Evolutionary conservation across 2,329 filamentous ascomycete species (phyloP).

Genomic region (Lachnellula hyalina): DNA sequence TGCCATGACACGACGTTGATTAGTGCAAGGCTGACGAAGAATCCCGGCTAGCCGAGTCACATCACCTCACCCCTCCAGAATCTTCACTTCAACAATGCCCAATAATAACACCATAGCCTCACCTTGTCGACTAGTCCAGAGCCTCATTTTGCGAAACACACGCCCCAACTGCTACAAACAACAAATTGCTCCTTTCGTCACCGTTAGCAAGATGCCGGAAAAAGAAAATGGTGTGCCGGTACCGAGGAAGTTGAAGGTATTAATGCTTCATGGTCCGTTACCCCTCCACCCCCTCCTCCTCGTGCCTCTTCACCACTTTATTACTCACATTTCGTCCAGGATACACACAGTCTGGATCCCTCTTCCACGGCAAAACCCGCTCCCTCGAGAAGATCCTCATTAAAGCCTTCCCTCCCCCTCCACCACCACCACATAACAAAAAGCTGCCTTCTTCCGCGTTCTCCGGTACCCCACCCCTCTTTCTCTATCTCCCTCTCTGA

Average conservation of each 20-base stretch:
- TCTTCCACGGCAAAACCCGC: conserved; percentile 85
- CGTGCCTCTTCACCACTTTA: neutral
- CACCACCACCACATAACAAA: neutral
- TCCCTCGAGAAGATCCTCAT: conserved; percentile 74
- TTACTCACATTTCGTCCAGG: conserved; percentile 41
- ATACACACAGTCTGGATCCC: conserved; percentile 82
- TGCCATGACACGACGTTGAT: neutral
- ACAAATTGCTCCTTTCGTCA: neutral
- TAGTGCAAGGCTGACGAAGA: neutral
- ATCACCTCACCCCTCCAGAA: neutral
- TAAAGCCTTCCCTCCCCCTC: conserved; percentile 57
- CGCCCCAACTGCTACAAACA: neutral
- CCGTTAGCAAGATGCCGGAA: neutral
- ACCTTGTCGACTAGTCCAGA: neutral
- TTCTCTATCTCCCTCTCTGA: no score
- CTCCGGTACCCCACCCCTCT: conserved; percentile 39
- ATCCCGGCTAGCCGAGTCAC: neutral
- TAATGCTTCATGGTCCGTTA: conserved; percentile 67
- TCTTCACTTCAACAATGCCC: neutral
- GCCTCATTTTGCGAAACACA: conserved; percentile 1
- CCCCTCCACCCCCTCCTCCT: neutral
- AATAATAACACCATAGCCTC: no score
- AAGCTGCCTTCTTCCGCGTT: conserved; percentile 40
- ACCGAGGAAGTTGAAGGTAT: conserved; percentile 49
- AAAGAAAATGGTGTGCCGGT: conserved; percentile 5